Evolutionary conservation across 148 eudicot genomes (phyloP).

Genomic region (Persicaria maculosa): DNA sequence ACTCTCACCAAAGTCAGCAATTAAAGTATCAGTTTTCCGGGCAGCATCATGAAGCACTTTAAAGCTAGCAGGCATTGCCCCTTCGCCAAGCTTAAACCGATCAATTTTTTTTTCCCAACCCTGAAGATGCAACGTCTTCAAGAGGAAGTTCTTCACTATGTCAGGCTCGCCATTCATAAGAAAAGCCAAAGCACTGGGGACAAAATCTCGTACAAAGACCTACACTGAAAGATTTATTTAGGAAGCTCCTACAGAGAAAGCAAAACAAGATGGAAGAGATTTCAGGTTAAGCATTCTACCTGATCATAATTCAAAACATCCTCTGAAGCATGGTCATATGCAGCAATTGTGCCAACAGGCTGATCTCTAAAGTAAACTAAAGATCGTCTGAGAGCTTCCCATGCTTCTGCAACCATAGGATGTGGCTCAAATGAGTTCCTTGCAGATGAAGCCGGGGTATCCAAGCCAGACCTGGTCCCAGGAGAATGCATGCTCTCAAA

Average conservation of each 20-base stretch:
- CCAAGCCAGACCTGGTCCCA: conserved; percentile 64
- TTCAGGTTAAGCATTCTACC: conserved; percentile 28
- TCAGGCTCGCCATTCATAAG: conserved; percentile 53
- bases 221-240: neutral
- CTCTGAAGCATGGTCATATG: conserved; percentile 91
- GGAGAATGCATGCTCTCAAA: conserved; percentile 72
- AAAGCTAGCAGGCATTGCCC: conserved; percentile 64
- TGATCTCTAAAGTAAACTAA: conserved; percentile 70
- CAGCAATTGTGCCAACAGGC: conserved; percentile 94
- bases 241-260: neutral
- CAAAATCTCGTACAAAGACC: conserved; percentile 20
- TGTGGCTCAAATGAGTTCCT: conserved; percentile 92
- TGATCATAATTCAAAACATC: conserved; percentile 94
- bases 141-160: conserved; percentile 38
- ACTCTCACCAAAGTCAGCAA: conserved; percentile 53
- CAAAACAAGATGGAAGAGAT: neutral
- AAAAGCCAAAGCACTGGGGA: conserved; percentile 27
- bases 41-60: conserved; percentile 50
- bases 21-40: conserved; percentile 33
- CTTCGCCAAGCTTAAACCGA: conserved; percentile 46
- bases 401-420: conserved; percentile 94
- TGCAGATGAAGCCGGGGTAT: conserved; percentile 79
- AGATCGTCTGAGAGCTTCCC: conserved; percentile 91
- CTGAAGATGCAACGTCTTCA: conserved; percentile 39
- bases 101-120: conserved; percentile 43